Conservation (phyloP, 768 basidiomycete species). For the Lentinus tigrinus region DNA sequence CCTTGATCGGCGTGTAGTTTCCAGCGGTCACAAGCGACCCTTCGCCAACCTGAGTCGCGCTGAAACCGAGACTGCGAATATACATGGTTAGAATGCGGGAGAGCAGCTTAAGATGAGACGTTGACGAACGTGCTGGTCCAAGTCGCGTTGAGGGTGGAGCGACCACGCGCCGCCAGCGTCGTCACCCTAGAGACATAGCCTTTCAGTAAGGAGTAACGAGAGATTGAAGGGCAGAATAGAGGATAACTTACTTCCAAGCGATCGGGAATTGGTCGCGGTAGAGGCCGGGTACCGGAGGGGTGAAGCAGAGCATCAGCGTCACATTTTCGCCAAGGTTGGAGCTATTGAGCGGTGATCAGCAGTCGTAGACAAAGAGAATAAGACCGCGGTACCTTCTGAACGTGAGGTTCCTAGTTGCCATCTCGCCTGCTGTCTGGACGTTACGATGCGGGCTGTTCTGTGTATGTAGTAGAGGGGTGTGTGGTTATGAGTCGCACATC, state of each 20-base stretch:
- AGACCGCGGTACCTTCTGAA: slow-evolving; percentile 1
- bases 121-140: slow-evolving; percentile 2
- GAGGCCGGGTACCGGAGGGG: neutral
- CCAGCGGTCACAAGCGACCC: neutral
- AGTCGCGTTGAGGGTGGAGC: neutral
- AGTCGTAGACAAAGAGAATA: neutral
- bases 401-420: slow-evolving; percentile 1
- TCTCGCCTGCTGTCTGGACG: neutral
- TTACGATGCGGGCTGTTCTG: neutral
- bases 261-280: slow-evolving; percentile 1
- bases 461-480: neutral
- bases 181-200: neutral
- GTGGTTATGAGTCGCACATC: too few species aligned
- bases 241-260: slow-evolving; percentile 14
- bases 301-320: slow-evolving; percentile 9
- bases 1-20: slow-evolving; percentile 8
- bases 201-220: neutral
- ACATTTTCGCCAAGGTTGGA: slow-evolving; percentile 10
- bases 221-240: neutral
- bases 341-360: neutral
- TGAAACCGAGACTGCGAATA: slow-evolving; percentile 1
- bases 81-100: neutral
- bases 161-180: neutral
- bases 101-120: neutral
- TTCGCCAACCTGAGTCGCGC: neutral